Percentiles rank a stretch among this genome's conserved stretches.
Evolutionary conservation across 352 stramenopile species (phyloP).

Genomic region (Phytophthora tubulina): DNA sequence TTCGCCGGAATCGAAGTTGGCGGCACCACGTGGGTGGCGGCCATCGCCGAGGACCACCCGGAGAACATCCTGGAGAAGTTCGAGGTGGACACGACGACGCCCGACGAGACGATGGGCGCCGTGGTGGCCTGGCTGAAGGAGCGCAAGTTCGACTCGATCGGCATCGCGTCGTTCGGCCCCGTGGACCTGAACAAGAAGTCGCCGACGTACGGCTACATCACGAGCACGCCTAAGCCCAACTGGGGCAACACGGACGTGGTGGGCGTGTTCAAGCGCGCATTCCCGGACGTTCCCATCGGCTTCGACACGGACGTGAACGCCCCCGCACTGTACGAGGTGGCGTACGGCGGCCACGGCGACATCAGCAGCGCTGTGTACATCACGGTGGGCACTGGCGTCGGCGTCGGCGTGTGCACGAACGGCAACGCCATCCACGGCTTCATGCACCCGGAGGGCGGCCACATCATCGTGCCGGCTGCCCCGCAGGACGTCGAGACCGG

Average conservation of each 20-base stretch:
- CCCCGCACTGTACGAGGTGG: slow-evolving; percentile 95
- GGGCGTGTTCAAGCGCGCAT: slow-evolving; percentile 77
- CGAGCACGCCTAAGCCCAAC: slow-evolving; percentile 94
- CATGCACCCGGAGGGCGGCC: slow-evolving; percentile 95
- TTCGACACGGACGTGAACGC: slow-evolving; percentile 99
- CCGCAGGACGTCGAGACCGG: slow-evolving; percentile 82
- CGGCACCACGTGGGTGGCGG: slow-evolving; percentile 95
- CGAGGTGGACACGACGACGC: slow-evolving; percentile 88
- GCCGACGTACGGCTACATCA: slow-evolving; percentile 95
- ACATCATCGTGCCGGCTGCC: slow-evolving; percentile 78
- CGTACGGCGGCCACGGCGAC: slow-evolving; percentile 77
- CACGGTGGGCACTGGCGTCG: slow-evolving; percentile 96
- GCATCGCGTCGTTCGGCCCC: slow-evolving; percentile 96
- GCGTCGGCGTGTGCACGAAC: slow-evolving; percentile 95
- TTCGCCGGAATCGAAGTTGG: slow-evolving; percentile 91
- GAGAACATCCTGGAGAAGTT: slow-evolving; percentile 90
- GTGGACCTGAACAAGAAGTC: slow-evolving; percentile 88
- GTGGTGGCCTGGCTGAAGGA: slow-evolving; percentile 87
- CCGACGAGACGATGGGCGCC: slow-evolving; percentile 84
- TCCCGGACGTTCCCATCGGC: slow-evolving; percentile 77
- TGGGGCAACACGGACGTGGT: slow-evolving; percentile 91
- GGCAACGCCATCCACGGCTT: slow-evolving; percentile 93
- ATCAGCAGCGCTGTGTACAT: slow-evolving; percentile 93
- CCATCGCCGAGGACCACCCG: slow-evolving; percentile 89
- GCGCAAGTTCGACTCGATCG: slow-evolving; percentile 82